These are phyloP conservation scores for Neofusicoccum ribis DNA, from an alignment of 2,329 filamentous ascomycete species.

Conservation along the genomic window DNA sequence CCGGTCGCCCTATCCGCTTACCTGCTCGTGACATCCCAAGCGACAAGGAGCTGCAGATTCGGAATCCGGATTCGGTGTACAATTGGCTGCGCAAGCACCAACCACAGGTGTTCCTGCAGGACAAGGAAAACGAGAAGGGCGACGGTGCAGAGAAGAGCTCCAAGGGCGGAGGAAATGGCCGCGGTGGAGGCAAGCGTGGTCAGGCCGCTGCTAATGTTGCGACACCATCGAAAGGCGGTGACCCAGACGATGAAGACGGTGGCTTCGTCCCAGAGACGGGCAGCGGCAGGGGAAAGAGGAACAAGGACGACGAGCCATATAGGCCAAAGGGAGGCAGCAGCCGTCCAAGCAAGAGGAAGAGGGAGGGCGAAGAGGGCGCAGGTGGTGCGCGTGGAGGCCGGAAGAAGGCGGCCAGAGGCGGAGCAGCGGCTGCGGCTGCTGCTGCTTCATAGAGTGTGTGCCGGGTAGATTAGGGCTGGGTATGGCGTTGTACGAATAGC, in stretches of 20 bases:
- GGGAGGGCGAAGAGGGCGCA: conserved; percentile 36
- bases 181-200: conserved; percentile 29
- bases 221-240: conserved; percentile 33
- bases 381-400: conserved; percentile 3
- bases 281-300: conserved; percentile 35
- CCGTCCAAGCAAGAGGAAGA: conserved; percentile 44
- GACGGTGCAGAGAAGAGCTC: conserved; percentile 33
- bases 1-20: conserved; percentile 41
- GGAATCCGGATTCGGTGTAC: conserved; percentile 88
- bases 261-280: conserved; percentile 32
- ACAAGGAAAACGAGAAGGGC: conserved; percentile 53
- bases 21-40: conserved; percentile 41
- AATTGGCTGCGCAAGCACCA: conserved; percentile 90
- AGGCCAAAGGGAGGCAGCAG: conserved; percentile 50
- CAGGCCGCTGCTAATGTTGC: conserved; percentile 33
- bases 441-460: background rate
- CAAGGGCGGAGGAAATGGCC: conserved; percentile 33
- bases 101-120: conserved; percentile 81
- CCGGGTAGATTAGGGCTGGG: background rate
- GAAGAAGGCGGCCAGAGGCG: conserved; percentile 18
- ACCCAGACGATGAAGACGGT: conserved; percentile 45
- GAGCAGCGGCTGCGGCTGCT: background rate
- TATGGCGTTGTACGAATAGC: background rate
- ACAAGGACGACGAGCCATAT: conserved; percentile 44
- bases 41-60: conserved; percentile 57